Base-by-base conservation (phyloP, 306 rosid species). In the Lathyrus oleraceus region DNA sequence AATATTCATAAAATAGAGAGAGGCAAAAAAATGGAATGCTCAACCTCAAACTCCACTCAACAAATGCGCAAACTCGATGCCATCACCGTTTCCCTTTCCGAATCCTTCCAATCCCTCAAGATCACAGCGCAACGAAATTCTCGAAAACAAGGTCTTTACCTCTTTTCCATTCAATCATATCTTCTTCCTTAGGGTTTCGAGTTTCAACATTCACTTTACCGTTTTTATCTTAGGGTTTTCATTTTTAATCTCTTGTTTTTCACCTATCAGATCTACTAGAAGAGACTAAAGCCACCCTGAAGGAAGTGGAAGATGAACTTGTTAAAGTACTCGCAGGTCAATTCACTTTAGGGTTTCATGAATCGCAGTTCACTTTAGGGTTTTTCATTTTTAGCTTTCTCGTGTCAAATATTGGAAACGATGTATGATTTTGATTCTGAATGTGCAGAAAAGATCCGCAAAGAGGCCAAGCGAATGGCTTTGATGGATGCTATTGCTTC, bases 251-350 rank as follows among this genome's bases (percentile, higher is more conserved):
- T 48, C 23, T 21, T 2, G 20, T 67, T 44, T 67, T 54, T 25
- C 19, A 35, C 30, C 1, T 66, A 1, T 6, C 72, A 90, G 98
- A 78, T 25, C 80, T 87, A 53, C 5, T 87, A 42, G 73, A 76
- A 63, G 86, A 87, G 43, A 45, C 66, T 21, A 91, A 87, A 84
- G 83, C 62, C 53, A 83, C 81, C 58, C 62, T 91, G 76, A 86
- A 90, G 65, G 86, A 86, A 68, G 85, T 87, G 0, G 99, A 94
- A 76, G 97, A 87, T 82, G 92, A 87, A 30, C 82, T 90, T 83
- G 96, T 91, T 40, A 87, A 84, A 83, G 87, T 96, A 48, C 76
- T 88, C n/a, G 88, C 92, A 74, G 96, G 97, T 88, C 21, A 17
- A 4, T 28, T 58, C 45, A 23, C 8, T 39, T 57, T 44, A 14